These are phyloP conservation scores for Cyclocybe cylindracea DNA, from an alignment of 768 basidiomycete species.

Conservation along the genomic window DNA sequence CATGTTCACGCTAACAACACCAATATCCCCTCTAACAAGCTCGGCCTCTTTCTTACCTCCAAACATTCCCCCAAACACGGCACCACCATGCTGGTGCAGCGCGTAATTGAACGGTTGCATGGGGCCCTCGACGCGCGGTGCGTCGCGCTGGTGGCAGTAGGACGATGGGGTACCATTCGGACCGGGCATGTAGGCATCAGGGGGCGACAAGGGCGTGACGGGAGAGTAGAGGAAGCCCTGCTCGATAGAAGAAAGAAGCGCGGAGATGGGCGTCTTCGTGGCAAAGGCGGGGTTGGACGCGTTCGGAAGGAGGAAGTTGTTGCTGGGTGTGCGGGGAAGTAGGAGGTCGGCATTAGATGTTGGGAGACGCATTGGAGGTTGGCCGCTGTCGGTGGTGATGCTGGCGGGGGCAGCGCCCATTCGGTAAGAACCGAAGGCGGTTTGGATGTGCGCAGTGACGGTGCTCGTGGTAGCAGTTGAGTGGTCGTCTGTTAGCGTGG, in stretches of 20 bases:
- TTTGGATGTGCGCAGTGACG: too few species aligned
- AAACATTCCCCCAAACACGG: constrained; percentile 6
- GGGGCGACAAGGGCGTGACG: constrained; percentile 58
- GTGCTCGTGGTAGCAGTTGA: too few species aligned
- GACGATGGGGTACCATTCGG: constrained; percentile 17
- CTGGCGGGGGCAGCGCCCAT: too few species aligned
- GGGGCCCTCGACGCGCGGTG: constrained; percentile 18
- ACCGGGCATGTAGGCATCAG: constrained; percentile 23
- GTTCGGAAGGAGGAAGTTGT: neutral
- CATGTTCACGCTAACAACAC: constrained; percentile 19
- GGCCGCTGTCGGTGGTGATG: too few species aligned
- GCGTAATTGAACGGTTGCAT: constrained; percentile 28
- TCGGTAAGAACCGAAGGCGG: too few species aligned
- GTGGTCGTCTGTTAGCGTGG: too few species aligned
- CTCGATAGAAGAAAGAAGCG: constrained; percentile 62
- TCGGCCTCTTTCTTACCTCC: constrained; percentile 8
- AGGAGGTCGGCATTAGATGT: constrained; percentile 3
- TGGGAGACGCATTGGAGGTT: constrained; percentile 1
- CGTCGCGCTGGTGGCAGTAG: constrained; percentile 21
- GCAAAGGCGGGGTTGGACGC: constrained; percentile 1
- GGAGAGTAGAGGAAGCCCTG: constrained; percentile 70
- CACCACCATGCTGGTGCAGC: constrained; percentile 18
- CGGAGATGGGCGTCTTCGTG: constrained; percentile 64
- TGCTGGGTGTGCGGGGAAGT: constrained; percentile 9
- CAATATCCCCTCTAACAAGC: constrained; percentile 16